These are phyloP conservation scores for Mortierella sp. DNA, from an alignment of 371 early-diverging fungal genomes.

Conservation along the genomic window DNA sequence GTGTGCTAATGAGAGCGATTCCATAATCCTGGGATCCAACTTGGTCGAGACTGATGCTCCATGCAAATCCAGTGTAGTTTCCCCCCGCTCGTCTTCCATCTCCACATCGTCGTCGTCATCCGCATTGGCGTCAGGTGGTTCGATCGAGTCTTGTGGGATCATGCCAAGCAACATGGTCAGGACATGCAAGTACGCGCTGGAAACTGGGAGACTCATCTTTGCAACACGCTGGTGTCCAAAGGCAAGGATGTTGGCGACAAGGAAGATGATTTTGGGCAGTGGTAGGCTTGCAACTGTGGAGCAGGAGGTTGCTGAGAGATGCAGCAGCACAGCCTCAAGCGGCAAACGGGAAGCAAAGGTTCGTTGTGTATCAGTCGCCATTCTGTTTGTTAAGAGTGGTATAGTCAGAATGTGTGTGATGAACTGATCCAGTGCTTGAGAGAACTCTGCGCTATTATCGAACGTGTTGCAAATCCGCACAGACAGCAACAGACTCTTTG, in stretches of 20 bases:
- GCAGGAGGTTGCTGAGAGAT: slow-evolving; percentile 32
- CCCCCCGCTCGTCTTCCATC: too few species aligned
- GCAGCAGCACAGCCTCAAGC: slow-evolving; percentile 50
- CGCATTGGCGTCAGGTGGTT: slow-evolving; percentile 19
- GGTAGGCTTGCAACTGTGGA: slow-evolving; percentile 2
- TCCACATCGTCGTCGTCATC: slow-evolving; percentile 63
- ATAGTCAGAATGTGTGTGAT: slow-evolving; percentile 54
- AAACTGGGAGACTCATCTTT: slow-evolving; percentile 32
- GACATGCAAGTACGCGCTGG: slow-evolving; percentile 33
- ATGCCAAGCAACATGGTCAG: slow-evolving; percentile 23
- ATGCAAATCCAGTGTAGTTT: slow-evolving; percentile 34
- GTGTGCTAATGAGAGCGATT: slow-evolving; percentile 60
- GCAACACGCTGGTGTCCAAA: slow-evolving; percentile 57
- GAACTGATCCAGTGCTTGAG: slow-evolving; percentile 27
- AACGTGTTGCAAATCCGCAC: slow-evolving; percentile 20
- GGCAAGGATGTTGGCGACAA: slow-evolving; percentile 60
- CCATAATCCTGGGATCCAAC: slow-evolving; percentile 57
- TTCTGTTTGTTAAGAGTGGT: slow-evolving; percentile 56
- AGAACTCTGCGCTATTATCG: slow-evolving; percentile 6
- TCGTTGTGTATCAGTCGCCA: slow-evolving; percentile 53
- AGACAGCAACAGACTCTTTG: slow-evolving; percentile 19
- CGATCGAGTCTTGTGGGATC: slow-evolving; percentile 32
- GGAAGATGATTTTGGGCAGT: slow-evolving; percentile 20
- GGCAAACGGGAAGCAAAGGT: slow-evolving; percentile 54
- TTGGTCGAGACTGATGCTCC: slow-evolving; percentile 12